Evolutionary conservation across 306 rosid species (phyloP).

Genomic region (Lathyrus aphaca): DNA sequence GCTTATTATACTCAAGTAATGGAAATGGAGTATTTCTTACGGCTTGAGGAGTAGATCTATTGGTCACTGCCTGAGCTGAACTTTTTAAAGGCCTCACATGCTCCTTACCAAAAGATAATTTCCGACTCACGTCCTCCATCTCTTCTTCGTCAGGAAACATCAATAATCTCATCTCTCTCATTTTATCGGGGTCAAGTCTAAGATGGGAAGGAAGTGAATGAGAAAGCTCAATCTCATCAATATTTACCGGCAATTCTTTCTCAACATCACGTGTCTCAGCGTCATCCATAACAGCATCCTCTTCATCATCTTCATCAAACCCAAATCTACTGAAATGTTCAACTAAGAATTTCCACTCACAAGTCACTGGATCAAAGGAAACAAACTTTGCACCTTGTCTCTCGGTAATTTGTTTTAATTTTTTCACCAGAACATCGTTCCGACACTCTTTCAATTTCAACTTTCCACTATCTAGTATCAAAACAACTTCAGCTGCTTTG

Average conservation of each 20-base stretch:
- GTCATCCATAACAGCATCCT: conserved; percentile 67
- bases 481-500: conserved; percentile 91
- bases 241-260: conserved; percentile 52
- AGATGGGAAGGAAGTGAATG: conserved; percentile 97
- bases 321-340: conserved; percentile 96
- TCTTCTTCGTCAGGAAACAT: conserved; percentile 74
- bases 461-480: conserved; percentile 51
- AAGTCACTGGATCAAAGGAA: conserved; percentile 64
- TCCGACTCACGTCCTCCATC: conserved; percentile 49
- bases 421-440: conserved; percentile 47
- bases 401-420: conserved; percentile 56
- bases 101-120: conserved; percentile 57
- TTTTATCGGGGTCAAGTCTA: conserved; percentile 86
- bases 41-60: conserved; percentile 59
- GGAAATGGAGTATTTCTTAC: conserved; percentile 85
- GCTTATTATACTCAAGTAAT: conserved; percentile 76
- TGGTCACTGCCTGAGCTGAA: conserved; percentile 53
- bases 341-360: conserved; percentile 87
- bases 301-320: conserved; percentile 84
- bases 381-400: conserved; percentile 78
- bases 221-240: conserved; percentile 61
- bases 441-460: conserved; percentile 43
- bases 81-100: conserved; percentile 52
- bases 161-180: conserved; percentile 92
- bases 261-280: conserved; percentile 60